These are phyloP conservation scores for Eutypa lata DNA, from an alignment of 2,329 filamentous ascomycete genomes.

Conservation along the genomic window DNA sequence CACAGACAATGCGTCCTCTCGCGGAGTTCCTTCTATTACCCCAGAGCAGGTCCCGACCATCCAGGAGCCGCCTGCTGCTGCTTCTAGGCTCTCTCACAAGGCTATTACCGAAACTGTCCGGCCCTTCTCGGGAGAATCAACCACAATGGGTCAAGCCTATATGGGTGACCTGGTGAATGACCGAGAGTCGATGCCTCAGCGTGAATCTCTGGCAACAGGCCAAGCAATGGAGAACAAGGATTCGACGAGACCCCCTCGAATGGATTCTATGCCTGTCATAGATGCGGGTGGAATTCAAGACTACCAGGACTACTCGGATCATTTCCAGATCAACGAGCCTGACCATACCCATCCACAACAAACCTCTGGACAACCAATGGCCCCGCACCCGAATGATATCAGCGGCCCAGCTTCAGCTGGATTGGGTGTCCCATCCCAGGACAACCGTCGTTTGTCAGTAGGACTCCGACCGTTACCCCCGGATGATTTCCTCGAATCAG, in stretches of 20 bases:
- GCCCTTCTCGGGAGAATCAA: constrained; percentile 21
- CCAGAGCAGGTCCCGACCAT: constrained; percentile 30
- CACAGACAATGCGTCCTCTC: constrained; percentile 23
- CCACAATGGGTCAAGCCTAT: constrained; percentile 12
- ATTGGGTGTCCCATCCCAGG: constrained; percentile 53
- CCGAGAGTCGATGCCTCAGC: constrained; percentile 16
- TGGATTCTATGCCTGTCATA: constrained; percentile 31
- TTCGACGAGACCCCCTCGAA: constrained; percentile 29
- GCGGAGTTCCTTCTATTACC: constrained; percentile 9
- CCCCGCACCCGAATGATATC: constrained; percentile 18
- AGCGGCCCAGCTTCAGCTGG: no score
- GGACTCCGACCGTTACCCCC: constrained; percentile 84
- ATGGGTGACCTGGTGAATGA: no score
- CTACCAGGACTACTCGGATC: constrained; percentile 21
- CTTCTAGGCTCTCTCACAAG: constrained; percentile 20
- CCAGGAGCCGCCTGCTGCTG: constrained; percentile 35
- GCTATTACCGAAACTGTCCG: constrained; percentile 15
- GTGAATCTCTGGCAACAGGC: no score
- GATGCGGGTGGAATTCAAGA: constrained; percentile 15
- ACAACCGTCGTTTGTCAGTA: constrained; percentile 61
- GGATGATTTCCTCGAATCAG: constrained; percentile 71
- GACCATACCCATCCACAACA: constrained; percentile 27
- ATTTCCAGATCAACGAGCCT: no score
- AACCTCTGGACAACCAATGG: constrained; percentile 13
- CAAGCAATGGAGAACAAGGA: constrained; percentile 21